Evolutionary conservation across 495 filamentous ascomycete species (phyloP).

Genomic region (Penicillium turbatum): DNA sequence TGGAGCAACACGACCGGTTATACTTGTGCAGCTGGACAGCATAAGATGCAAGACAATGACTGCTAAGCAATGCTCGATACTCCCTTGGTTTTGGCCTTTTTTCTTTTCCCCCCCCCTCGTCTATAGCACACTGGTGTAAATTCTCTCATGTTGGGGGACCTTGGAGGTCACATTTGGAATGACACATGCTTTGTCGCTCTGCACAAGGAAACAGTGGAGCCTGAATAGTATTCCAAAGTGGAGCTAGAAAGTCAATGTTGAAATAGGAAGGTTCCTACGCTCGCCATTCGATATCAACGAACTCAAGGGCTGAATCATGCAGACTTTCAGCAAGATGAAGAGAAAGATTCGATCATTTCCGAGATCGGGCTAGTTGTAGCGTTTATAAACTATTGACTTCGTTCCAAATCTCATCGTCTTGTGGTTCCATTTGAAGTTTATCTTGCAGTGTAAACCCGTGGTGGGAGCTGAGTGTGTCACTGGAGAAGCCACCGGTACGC

Average conservation of each 20-base stretch:
- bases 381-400: neutral
- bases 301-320: neutral
- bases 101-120: too few relatives aligned
- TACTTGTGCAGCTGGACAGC: neutral
- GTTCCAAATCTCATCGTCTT: neutral
- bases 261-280: conserved; percentile 15
- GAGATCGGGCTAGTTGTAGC: neutral
- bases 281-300: conserved; percentile 10
- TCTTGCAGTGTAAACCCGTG: neutral
- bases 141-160: neutral
- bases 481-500: conserved; percentile 1
- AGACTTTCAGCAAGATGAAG: neutral
- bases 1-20: neutral
- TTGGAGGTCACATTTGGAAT: neutral
- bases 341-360: neutral
- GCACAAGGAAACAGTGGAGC: neutral
- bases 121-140: too few relatives aligned
- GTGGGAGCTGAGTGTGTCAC: neutral
- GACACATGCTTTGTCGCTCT: neutral
- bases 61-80: too few relatives aligned
- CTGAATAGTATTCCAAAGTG: neutral
- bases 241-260: conserved; percentile 1
- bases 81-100: too few relatives aligned
- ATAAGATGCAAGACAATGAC: too few relatives aligned
- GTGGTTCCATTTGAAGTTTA: too few relatives aligned